Base-by-base conservation (phyloP, 2,329 filamentous ascomycete species). In the Hansfordia pulvinata region DNA sequence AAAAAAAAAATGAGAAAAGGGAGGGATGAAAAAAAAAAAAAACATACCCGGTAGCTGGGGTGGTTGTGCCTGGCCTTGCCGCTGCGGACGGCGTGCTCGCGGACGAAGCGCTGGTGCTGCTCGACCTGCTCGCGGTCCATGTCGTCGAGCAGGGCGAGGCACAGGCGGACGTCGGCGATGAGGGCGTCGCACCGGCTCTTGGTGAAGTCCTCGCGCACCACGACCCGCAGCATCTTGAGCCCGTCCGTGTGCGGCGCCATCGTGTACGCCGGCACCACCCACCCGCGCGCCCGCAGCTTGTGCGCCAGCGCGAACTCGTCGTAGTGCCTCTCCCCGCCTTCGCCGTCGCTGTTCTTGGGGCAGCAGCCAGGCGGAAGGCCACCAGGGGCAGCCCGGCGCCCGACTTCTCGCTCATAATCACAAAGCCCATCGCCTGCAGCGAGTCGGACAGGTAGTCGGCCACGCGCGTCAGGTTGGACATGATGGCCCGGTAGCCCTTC, bases 221-320 rank as follows among this genome's bases (percentile, higher is more conserved):
- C 88, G 4, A 94, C 73, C 19, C 88, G 76, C 61, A 94, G 73
- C 69, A 96, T 77, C 66, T 93, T 92, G 45, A 94, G 64, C 36
- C 74, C 62, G 30, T 82, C 63, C 11, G 82, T 85, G 48, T 93
- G 67, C 11, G 86, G 86, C 1, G 88, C 88, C 88, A 94, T 94
- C 20, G 86, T 96, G 57, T 96, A 96, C 0, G 88, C 88, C 0
- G 88, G 88, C 0, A 94, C 82, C 17, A 94, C 79, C 88, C 88
- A 96, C 22, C 83, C 82, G 18, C 85, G 72, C 36, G 82, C 75
- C 27, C 88, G 78, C 15, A 94, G 69, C 52, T 85, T 79, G 47
- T 93, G 85, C 1, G 88, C 86, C 20, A 85, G 57, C 1, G 77
- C 67, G 34, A 85, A 86, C 52, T 86, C 79, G 43, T 84, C 77